Conservation (phyloP, 176 grass and related monocot genomes). For the Triticum urartu region DNA sequence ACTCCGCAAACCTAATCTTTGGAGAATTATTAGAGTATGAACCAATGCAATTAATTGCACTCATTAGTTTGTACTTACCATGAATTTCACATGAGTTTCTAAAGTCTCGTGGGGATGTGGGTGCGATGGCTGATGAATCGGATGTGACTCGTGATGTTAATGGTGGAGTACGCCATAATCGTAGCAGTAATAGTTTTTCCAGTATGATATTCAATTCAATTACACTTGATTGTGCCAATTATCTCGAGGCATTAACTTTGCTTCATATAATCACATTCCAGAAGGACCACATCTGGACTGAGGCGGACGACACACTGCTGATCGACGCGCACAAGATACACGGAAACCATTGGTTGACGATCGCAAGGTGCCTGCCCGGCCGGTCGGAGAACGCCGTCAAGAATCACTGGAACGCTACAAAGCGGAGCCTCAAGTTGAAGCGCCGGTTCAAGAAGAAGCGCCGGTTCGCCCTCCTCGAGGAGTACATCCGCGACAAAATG, state of each 20-base stretch:
- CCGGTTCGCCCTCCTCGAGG: conserved; percentile 38
- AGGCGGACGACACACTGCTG: conserved; percentile 57
- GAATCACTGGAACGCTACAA: conserved; percentile 89
- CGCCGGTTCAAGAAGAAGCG: conserved; percentile 48
- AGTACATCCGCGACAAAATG: conserved; percentile 57
- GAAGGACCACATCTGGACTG: conserved; percentile 63
- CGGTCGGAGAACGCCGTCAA: conserved; percentile 77
- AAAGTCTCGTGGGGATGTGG: no score
- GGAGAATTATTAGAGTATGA: no score
- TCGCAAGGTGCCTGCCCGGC: conserved; percentile 49
- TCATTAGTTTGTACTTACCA: no score
- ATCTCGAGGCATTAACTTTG: neutral
- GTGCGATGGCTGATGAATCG: no score
- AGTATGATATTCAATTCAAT: no score
- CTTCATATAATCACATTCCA: conserved; percentile 29
- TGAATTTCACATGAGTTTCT: no score
- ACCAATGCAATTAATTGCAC: no score
- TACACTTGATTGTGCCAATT: no score
- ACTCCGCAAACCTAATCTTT: no score
- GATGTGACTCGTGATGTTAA: no score
- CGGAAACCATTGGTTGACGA: conserved; percentile 68
- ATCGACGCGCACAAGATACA: conserved; percentile 45
- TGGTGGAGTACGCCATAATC: no score
- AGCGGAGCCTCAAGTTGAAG: conserved; percentile 48
- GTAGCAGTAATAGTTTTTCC: no score